These are phyloP conservation scores for Dalechampia spathulata DNA, from an alignment of 441 rosid species.

Conservation along the genomic window DNA sequence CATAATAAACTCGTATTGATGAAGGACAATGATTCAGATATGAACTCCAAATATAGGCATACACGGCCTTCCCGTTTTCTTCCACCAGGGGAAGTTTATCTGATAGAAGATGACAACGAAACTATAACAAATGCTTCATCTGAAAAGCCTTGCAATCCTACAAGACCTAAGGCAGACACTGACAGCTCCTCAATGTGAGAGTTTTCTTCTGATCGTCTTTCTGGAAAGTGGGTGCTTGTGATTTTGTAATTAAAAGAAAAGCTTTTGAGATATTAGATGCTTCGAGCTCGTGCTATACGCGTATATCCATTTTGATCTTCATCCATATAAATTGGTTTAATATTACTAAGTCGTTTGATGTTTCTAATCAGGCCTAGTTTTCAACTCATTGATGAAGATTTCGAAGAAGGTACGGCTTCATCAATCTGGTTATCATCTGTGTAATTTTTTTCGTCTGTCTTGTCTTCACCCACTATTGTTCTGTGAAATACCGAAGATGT, in stretches of 20 bases:
- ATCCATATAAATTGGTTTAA: background rate
- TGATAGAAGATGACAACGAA: slow-evolving; percentile 34
- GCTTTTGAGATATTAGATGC: background rate
- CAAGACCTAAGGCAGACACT: slow-evolving; percentile 19
- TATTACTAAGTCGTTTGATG: slow-evolving; percentile 10
- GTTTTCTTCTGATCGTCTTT: background rate
- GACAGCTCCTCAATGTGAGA: slow-evolving; percentile 36
- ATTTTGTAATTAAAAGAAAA: background rate
- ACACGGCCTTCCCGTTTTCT: slow-evolving; percentile 36
- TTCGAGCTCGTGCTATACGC: background rate
- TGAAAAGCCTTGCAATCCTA: slow-evolving; percentile 17
- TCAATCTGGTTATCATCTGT: background rate
- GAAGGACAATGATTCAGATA: slow-evolving; percentile 28
- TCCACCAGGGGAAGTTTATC: slow-evolving; percentile 30
- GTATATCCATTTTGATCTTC: no score
- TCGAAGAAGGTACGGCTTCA: slow-evolving; percentile 47
- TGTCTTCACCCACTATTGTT: slow-evolving; percentile 5
- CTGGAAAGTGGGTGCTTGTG: background rate
- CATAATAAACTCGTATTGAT: slow-evolving; percentile 53
- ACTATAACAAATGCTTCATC: slow-evolving; percentile 20
- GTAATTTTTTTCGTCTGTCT: background rate
- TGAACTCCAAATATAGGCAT: slow-evolving; percentile 22
- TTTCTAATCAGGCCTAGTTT: slow-evolving; percentile 74
- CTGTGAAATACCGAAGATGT: slow-evolving; percentile 29
- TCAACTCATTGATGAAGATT: slow-evolving; percentile 81